Conservation (phyloP, 1,284 basidiomycete genomes). For the Omphalotus olearius region DNA sequence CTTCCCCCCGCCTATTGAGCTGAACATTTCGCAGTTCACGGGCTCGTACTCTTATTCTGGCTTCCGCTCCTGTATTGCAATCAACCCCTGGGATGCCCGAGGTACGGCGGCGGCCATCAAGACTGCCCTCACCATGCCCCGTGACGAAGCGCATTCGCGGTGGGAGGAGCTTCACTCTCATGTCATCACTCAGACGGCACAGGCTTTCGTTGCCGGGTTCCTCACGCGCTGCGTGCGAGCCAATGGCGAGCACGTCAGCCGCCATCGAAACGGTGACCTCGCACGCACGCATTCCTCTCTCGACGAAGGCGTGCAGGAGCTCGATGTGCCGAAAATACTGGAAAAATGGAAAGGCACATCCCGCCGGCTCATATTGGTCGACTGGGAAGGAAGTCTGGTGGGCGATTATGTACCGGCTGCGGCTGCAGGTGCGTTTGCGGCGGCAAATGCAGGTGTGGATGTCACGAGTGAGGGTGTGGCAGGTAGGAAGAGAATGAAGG, state of each 20-base stretch:
- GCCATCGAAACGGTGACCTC: constrained; percentile 1
- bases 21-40: constrained; percentile 54
- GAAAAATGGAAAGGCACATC: constrained; percentile 47
- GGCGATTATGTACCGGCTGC: constrained; percentile 4
- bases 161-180: constrained; percentile 88
- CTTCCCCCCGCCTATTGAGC: neutral
- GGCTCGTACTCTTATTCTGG: constrained; percentile 84
- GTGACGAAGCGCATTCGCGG: constrained; percentile 65
- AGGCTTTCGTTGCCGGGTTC: constrained; percentile 80
- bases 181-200: constrained; percentile 84
- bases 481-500: constrained; percentile 20
- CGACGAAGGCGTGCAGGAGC: constrained; percentile 15
- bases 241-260: constrained; percentile 9
- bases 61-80: constrained; percentile 79
- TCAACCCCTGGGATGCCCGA: constrained; percentile 81
- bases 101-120: constrained; percentile 75
- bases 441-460: constrained; percentile 33
- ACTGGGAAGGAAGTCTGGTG: constrained; percentile 74
- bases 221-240: constrained; percentile 69
- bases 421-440: constrained; percentile 39
- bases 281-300: neutral
- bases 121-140: constrained; percentile 74
- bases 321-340: constrained; percentile 50
- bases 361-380: constrained; percentile 63
- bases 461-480: constrained; percentile 25